Base-by-base conservation (phyloP, 441 rosid species). In the Geranium incanum region DNA sequence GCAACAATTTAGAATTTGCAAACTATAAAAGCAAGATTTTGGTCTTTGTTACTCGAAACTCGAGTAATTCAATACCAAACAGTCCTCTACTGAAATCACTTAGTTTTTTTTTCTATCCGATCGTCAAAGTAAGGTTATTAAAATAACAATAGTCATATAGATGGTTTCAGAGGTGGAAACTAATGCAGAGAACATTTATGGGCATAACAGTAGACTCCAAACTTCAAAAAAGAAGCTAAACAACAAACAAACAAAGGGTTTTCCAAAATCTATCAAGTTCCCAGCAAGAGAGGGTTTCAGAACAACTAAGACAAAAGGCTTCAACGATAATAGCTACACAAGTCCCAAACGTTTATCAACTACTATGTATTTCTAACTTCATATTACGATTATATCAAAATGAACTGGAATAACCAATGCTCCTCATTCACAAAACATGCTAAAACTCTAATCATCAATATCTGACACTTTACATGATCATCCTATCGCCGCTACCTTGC, bases 201-300 rank as follows among this genome's bases (percentile, higher is more conserved):
- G 6, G 4, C 60, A 52, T 52, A 52, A 0, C 18, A 43, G 50
- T 43, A 43, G 13, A 52, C 60, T n/a, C 4, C 4, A n/a, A 52
- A 13, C 60, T 52, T 15, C 5, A 13, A 52, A 52, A 52, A n/a
- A 52, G 15, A 1, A 52, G 13, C 13, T 11, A 52, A 52, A n/a
- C 15, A 52, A 52, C 1, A 4, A 52, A 3, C 6, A 52, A 11
- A 9, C 19, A 52, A 52, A 52, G 19, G 60, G 13, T 2, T 52
- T 13, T 52, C 60, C 60, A 52, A 52, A 52, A 52, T 52, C 60
- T 52, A n/a, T 52, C 60, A 52, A 2, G 60, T 52, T n/a, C 18
- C 18, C 60, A 52, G 60, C 60, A n/a, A 52, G 19, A 52, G 18
- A 52, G 60, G 60, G 5, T 52, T 11, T 15, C 60, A 52, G n/a